Evolutionary conservation across 208 protist species (phyloP), one percentile per base, ranked within the genome.

Genomic region (Wallacemonas collosoma): DNA sequence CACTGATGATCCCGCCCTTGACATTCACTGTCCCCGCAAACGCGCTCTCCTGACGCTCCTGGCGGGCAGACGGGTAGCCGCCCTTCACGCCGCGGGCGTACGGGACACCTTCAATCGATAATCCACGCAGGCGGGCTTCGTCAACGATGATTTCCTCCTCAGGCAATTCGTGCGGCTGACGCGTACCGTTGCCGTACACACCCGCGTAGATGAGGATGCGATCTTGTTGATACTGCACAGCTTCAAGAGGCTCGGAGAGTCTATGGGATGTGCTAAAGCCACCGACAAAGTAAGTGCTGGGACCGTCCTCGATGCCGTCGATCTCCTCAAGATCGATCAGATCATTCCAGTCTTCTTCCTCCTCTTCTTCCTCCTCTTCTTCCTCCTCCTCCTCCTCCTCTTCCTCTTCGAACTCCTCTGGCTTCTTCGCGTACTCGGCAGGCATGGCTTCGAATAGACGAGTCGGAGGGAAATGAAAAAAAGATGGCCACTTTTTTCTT

Each of bases 321-420:
- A 92, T 11, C 56, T 88, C 79, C 14, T 82, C 80, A 44, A 93
- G 76, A 2, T 89, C 74, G 8, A 76, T 77, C 14, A 89, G 69
- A 67, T 90, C 83, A 7, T 74, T 83, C 83, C 86, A 96, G 67
- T 93, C 86, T 65, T 90, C 89, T 26, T 83, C 45, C 69, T 91
- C 82, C 51, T 93, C 85, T 12, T 91, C 86, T 11, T 88, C 83
- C 14, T 93, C 87, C 51, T 93, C 88, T 15, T 91, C 85, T 12
- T 91, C 82, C 39, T 91, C 88, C 14, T 93, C 85, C 54, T 90
- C 89, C 6, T 91, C 88, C 41, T 90, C 83, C 38, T 90, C 86
- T 50, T 89, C 88, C 69, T 76, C 78, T 8, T 91, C 81, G 17
- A 72, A 76, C 43, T 83, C 69, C 9, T 80, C 78, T 45, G 60